A percentile compares a stretch with the other conserved stretches of the same genome.
Conservation (phyloP, 129 eudicot genomes). For the Escallonia rubra region DNA sequence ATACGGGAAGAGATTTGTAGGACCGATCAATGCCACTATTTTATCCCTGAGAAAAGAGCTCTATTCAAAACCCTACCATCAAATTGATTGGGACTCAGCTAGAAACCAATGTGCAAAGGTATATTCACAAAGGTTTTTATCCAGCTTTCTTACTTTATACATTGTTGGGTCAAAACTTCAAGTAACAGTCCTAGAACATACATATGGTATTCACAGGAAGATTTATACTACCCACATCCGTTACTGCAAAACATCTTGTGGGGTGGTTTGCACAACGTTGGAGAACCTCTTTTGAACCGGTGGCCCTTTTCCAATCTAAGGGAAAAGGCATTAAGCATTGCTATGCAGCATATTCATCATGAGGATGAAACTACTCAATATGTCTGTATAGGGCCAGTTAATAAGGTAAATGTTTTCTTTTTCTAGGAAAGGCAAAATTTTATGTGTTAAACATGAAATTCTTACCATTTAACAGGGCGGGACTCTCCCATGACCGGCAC, state of each 20-base stretch:
- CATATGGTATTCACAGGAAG: conserved; percentile 42
- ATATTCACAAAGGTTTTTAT: not conserved
- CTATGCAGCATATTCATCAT: conserved; percentile 64
- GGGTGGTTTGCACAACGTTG: conserved; percentile 43
- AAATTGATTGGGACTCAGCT: conserved; percentile 48
- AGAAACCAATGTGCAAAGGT: conserved; percentile 68
- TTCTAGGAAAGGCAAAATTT: too few species aligned
- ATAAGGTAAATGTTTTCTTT: conserved; percentile 42
- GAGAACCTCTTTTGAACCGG: conserved; percentile 52
- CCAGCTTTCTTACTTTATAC: too few species aligned
- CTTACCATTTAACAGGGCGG: too few species aligned
- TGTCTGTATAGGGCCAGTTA: conserved; percentile 68
- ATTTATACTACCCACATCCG: conserved; percentile 75
- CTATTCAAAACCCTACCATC: conserved; percentile 36
- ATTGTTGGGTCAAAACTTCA: too few species aligned
- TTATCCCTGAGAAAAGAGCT: conserved; percentile 53
- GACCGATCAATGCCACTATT: conserved; percentile 32
- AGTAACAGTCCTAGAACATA: not conserved
- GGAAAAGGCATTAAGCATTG: conserved; percentile 44
- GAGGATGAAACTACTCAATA: conserved; percentile 68
- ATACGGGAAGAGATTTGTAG: conserved; percentile 58
- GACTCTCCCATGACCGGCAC: too few species aligned
- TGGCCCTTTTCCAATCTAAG: conserved; percentile 75
- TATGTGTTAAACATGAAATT: too few species aligned
- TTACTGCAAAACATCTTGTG: conserved; percentile 62